A percentile compares a stretch with the other conserved stretches of the same genome.
These are phyloP conservation scores for Nemania sp. DNA, from an alignment of 2,329 filamentous ascomycete genomes.

Conservation along the genomic window DNA sequence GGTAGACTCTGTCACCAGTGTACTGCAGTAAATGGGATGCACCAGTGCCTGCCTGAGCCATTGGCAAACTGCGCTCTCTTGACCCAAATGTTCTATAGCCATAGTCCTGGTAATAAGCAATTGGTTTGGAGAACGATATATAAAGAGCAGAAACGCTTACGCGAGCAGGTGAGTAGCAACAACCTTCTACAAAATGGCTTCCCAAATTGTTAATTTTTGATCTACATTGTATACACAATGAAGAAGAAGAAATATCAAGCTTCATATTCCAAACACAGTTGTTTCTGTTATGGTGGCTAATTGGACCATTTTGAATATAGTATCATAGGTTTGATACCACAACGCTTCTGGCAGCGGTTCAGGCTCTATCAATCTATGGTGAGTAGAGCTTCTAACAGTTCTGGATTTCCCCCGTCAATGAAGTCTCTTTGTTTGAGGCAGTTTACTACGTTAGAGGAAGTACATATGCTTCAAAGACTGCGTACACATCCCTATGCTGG, in stretches of 20 bases:
- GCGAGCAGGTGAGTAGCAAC: constrained; percentile 22
- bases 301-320: not conserved
- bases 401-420: not conserved
- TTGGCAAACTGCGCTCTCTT: constrained; percentile 37
- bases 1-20: constrained; percentile 16
- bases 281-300: not conserved
- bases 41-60: constrained; percentile 35
- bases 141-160: constrained; percentile 28
- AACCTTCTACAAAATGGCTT: not conserved
- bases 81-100: constrained; percentile 31
- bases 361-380: constrained; percentile 13
- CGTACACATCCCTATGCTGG: not conserved
- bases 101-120: constrained; percentile 27
- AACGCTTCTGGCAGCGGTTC: constrained; percentile 13
- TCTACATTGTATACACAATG: not conserved
- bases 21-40: constrained; percentile 25
- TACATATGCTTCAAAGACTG: not conserved
- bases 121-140: constrained; percentile 37
- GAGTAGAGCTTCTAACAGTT: not conserved
- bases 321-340: constrained; percentile 3
- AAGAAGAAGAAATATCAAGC: not conserved
- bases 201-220: not conserved
- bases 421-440: too few species aligned
- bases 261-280: not conserved
- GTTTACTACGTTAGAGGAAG: not conserved